Evolutionary conservation across 164 flowering plant species (phyloP).

Genomic region (Magnolia sinica): DNA sequence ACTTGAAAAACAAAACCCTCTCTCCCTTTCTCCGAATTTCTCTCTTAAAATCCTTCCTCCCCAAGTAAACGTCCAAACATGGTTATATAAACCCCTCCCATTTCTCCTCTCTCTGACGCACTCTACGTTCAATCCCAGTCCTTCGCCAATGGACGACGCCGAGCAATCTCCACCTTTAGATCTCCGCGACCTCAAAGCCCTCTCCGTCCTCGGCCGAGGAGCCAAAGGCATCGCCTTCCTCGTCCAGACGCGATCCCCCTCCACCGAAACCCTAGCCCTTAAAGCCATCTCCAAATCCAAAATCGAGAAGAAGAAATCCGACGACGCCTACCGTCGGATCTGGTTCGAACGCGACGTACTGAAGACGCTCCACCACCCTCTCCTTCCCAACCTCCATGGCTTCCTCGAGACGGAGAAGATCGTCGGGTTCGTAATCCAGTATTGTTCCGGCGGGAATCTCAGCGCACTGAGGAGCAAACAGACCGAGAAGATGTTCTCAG

Average conservation of each 20-base stretch:
- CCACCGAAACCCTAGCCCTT: conserved; percentile 38
- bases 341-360: conserved; percentile 64
- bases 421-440: conserved; percentile 69
- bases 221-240: conserved; percentile 84
- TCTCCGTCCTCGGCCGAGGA: conserved; percentile 72
- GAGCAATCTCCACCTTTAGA: conserved; percentile 20
- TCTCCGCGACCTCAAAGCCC: conserved; percentile 33
- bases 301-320: conserved; percentile 36
- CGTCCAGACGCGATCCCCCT: conserved; percentile 19
- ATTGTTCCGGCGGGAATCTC: conserved; percentile 75
- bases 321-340: conserved; percentile 37
- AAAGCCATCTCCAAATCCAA: conserved; percentile 52
- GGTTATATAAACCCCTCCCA: neutral
- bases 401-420: conserved; percentile 46
- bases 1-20: no score
- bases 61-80: no score
- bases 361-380: conserved; percentile 49
- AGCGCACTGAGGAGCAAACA: conserved; percentile 46
- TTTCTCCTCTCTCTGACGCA: neutral
- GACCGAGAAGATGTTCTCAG: conserved; percentile 78
- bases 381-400: conserved; percentile 64
- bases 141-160: conserved; percentile 1
- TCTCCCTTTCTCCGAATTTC: no score
- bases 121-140: neutral
- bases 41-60: no score